These are phyloP conservation scores for Oldenlandia corymbosa DNA, from an alignment of 257 asterid species.

Conservation along the genomic window DNA sequence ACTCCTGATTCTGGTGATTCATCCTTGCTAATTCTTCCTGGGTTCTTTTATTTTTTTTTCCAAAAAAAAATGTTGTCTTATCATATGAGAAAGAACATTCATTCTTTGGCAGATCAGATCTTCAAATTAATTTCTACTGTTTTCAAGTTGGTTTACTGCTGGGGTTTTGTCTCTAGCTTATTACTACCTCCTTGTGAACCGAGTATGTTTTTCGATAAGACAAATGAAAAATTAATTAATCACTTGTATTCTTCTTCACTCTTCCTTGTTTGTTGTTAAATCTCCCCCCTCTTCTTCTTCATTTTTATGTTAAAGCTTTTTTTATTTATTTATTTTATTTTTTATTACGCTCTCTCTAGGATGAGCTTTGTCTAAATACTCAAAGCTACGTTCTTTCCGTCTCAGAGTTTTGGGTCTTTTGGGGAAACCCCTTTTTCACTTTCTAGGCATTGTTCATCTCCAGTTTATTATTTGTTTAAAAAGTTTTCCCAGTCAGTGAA, in stretches of 20 bases:
- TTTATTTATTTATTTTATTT: background rate
- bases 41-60: background rate
- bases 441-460: slow-evolving; percentile 13
- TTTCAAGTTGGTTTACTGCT: slow-evolving; percentile 29
- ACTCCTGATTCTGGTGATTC: slow-evolving; percentile 58
- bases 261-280: slow-evolving; percentile 15
- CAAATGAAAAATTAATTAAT: slow-evolving; percentile 22
- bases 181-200: background rate
- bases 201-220: slow-evolving; percentile 52
- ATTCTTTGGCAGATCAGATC: slow-evolving; percentile 39
- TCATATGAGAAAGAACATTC: background rate
- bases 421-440: slow-evolving; percentile 1
- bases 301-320: background rate
- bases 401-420: slow-evolving; percentile 1
- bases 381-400: background rate
- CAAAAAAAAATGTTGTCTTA: background rate
- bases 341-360: slow-evolving; percentile 11
- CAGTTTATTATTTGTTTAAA: background rate
- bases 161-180: slow-evolving; percentile 22
- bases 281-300: background rate
- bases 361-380: background rate
- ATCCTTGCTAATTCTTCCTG: no score
- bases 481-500: background rate
- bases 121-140: slow-evolving; percentile 18
- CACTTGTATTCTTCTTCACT: slow-evolving; percentile 28